Base-by-base conservation (phyloP, 176 grass and related monocot genomes). In the Carex myosuroides region DNA sequence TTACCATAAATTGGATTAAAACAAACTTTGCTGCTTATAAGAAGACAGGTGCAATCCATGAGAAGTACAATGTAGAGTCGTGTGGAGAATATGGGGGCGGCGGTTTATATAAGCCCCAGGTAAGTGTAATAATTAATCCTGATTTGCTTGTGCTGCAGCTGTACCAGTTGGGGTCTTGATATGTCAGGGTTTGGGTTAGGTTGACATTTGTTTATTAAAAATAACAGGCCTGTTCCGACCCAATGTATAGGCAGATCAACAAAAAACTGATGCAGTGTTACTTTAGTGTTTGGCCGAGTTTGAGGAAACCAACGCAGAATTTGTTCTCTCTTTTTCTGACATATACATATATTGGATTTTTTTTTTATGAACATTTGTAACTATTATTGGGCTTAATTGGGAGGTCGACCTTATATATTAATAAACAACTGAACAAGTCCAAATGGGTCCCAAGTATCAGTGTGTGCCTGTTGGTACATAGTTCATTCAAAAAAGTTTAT, bases 71-170 rank as follows among this genome's bases (percentile, higher is more conserved):
- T 10, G 93, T 98, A 3, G 85, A 85, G 16, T 79, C 65, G 20
- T 99, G 91, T 64, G 93, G 96, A 79, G 85, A 93, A 79, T 86
- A 66, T 22, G 96, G 93, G 62, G 89, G 96, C 0, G 96, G 96
- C 0, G 96, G 96, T 0, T 91, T 95, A 89, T 99, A 99, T 79
- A 85, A 90, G 80, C 88, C 93, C 32, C 96, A 99, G 96, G 96
- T 99, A 90, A 77, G 48, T 53, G 24, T 13, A 16, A 32, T 9
- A 77, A 54, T 42, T 17, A 77, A 54, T 70, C 35, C 10, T 3
- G 2, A 44, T 70, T 70, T 76, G 22, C 71, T 76, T 77, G 22
- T 56, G 48, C 48, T 55, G 48, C 18, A 21, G 18, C 48, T 55
- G 22, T 76, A 76, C 48, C 48, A 54, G 22, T 29, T 55, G 20